These are phyloP conservation scores for Candida sonorensis DNA, from an alignment of 805 yeast genomes.

Conservation along the genomic window DNA sequence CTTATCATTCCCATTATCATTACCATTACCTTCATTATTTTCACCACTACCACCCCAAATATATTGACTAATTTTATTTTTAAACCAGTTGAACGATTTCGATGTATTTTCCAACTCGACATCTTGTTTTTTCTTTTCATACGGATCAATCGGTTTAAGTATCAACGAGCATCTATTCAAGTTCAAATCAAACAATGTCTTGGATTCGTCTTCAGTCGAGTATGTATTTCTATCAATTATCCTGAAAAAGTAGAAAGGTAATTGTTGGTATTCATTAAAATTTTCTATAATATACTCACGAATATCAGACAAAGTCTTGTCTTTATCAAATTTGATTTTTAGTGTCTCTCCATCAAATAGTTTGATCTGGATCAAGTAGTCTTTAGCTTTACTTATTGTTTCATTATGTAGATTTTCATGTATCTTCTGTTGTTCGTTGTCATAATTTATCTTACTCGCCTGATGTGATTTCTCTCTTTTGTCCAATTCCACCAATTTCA, in stretches of 20 bases:
- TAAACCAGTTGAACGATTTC: constrained; percentile 20
- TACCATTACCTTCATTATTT: background rate
- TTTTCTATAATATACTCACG: constrained; percentile 52
- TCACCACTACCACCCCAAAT: constrained; percentile 4
- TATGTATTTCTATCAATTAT: constrained; percentile 59
- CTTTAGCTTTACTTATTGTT: constrained; percentile 27
- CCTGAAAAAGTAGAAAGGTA: constrained; percentile 44
- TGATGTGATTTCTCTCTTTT: constrained; percentile 25
- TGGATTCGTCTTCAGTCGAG: constrained; percentile 52
- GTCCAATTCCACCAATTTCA: constrained; percentile 47
- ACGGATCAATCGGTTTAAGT: constrained; percentile 48
- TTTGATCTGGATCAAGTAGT: constrained; percentile 44
- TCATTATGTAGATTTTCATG: constrained; percentile 20
- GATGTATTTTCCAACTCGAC: constrained; percentile 7
- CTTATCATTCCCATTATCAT: background rate
- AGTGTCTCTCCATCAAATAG: constrained; percentile 61
- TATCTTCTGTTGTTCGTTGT: too few species aligned
- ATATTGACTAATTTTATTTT: constrained; percentile 10
- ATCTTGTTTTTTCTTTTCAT: constrained; percentile 11
- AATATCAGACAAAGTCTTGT: constrained; percentile 46
- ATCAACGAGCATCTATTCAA: constrained; percentile 66
- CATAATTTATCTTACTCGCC: too few species aligned
- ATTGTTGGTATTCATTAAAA: constrained; percentile 39
- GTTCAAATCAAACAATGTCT: constrained; percentile 45
- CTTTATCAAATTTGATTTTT: constrained; percentile 40